These are phyloP conservation scores for Cytospora paraplurivora DNA, from an alignment of 2,329 filamentous ascomycete species.

Conservation along the genomic window DNA sequence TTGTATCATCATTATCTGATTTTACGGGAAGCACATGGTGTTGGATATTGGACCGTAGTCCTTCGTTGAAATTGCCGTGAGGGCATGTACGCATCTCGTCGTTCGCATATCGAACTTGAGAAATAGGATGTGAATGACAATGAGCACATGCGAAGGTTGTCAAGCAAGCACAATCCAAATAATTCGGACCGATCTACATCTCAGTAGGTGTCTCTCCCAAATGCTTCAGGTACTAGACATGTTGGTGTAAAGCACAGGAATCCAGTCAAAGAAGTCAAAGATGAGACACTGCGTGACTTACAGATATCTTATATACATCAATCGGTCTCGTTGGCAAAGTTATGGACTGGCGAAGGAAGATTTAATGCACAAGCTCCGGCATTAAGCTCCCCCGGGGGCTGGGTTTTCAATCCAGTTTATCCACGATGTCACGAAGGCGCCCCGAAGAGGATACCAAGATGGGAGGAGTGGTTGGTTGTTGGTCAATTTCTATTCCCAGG, in stretches of 20 bases:
- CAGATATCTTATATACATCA: no score
- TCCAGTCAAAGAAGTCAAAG: no score
- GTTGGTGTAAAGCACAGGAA: no score
- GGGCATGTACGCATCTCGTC: conserved; percentile 1
- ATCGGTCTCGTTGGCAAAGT: no score
- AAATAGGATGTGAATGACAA: neutral
- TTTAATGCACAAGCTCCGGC: no score
- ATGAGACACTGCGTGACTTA: no score
- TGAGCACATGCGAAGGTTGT: neutral
- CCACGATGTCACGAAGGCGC: neutral
- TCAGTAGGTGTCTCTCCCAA: neutral
- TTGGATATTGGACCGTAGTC: conserved; percentile 9
- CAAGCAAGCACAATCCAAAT: neutral
- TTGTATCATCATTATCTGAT: conserved; percentile 9
- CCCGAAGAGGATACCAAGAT: neutral
- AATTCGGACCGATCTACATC: neutral
- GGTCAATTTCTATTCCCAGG: conserved; percentile 22
- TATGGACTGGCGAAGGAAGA: no score
- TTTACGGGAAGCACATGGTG: neutral
- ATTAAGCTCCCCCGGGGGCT: no score
- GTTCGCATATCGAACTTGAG: neutral
- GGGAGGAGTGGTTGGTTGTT: neutral
- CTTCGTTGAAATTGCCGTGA: conserved; percentile 15
- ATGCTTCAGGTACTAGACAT: no score
- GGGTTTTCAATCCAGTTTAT: no score